Conservation (phyloP, 352 stramenopile genomes). For the Phytophthora crassamura region DNA sequence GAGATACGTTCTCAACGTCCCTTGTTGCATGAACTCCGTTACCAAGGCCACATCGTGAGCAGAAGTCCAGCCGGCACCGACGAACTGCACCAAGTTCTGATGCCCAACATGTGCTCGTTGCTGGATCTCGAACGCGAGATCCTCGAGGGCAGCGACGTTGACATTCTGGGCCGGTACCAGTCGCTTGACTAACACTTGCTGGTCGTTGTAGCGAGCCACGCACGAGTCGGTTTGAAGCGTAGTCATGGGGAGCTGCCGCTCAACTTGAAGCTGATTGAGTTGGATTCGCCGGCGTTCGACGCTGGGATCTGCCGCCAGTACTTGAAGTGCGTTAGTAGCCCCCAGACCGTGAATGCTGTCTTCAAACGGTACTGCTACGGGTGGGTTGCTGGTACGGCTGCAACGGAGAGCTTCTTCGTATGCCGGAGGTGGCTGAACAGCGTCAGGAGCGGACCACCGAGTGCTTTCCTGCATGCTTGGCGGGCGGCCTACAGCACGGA, state of each 20-base stretch:
- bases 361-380: not conserved
- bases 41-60: conserved; percentile 19
- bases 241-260: conserved; percentile 32
- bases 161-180: conserved; percentile 8
- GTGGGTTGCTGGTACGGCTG: not conserved
- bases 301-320: conserved; percentile 19
- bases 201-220: conserved; percentile 17
- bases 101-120: conserved; percentile 46
- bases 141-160: conserved; percentile 28
- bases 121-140: conserved; percentile 57
- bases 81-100: conserved; percentile 58
- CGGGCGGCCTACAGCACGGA: not conserved
- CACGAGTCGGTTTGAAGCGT: conserved; percentile 35
- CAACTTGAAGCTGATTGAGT: conserved; percentile 19
- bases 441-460: not conserved
- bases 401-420: conserved; percentile 20
- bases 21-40: conserved; percentile 25
- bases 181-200: conserved; percentile 28
- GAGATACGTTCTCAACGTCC: conserved; percentile 25
- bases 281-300: conserved; percentile 19
- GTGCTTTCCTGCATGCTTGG: conserved; percentile 3
- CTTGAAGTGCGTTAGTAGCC: conserved; percentile 16
- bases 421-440: conserved; percentile 3
- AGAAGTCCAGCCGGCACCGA: conserved; percentile 59
- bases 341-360: conserved; percentile 20